Base-by-base conservation (phyloP, 306 rosid genomes). In the Medicago arabica region DNA sequence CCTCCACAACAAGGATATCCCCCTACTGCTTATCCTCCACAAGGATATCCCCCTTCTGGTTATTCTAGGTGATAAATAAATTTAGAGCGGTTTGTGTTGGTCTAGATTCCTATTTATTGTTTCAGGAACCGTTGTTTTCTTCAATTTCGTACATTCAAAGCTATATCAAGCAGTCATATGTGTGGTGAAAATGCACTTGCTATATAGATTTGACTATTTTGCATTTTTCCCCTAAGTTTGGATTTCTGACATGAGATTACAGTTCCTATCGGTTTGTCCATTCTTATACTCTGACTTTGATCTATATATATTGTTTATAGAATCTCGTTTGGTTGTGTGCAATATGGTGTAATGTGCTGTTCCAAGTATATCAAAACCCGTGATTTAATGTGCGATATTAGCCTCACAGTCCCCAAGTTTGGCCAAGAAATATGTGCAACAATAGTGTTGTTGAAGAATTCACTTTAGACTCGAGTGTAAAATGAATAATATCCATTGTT, bases 1-100 rank as follows among this genome's bases (percentile, higher is more conserved):
- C 88, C 87, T 25, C 85, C 83, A 1, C 67, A 66, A 4, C 57
- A 50, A 50, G 84, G 67, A 65, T 78, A 86, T 55, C 87, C 87
- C 16, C 84, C 86, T 28, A 25, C 88, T 15, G 88, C 84, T 67
- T 84, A 82, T 75, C 18, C 89, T 16, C 64, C 64, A 12, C 64
- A 58, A 58, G 85, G 69, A 57, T 78, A 87, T 51, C 87, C 87
- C 14, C 84, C 86, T 28, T 34, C 89, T 12, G 88, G 87, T 59
- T 84, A 82, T 75, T 17, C 89, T 14, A 81, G 78, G 81, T 90
- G 91, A 90, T 88, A n/a, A 0, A 19, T 23, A 15, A 0, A 28
- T 36, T 59, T 54, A 36, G 31, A 19, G 17, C 17, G 18, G 78
- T 4, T 6, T 60, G 54, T 72, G 79, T 38, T 54, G 67, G 67